Percentiles rank a stretch among this genome's conserved stretches.
These are phyloP conservation scores for Rhizopogon vinicolor DNA, from an alignment of 768 basidiomycete genomes.

Conservation along the genomic window DNA sequence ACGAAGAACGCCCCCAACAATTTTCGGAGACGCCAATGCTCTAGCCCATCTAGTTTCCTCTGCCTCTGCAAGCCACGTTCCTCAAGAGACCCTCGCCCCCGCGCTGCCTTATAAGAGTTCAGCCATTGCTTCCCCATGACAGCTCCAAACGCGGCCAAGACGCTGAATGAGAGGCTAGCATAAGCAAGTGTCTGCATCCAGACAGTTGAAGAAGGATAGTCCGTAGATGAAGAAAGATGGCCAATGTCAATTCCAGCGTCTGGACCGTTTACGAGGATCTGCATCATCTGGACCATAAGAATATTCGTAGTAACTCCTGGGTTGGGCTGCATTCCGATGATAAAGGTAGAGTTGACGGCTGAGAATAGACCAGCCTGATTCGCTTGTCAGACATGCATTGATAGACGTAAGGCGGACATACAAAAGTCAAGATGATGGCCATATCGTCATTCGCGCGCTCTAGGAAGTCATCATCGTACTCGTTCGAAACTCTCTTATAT, in stretches of 20 bases:
- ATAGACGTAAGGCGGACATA: no score
- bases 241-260: no score
- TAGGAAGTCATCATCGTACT: no score
- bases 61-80: slow-evolving; percentile 2
- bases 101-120: not conserved
- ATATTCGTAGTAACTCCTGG: slow-evolving; percentile 4
- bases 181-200: slow-evolving; percentile 3
- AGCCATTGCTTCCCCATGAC: not conserved
- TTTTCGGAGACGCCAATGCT: slow-evolving; percentile 3
- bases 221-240: not conserved
- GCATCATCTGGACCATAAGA: not conserved
- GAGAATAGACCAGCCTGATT: slow-evolving; percentile 35
- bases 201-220: slow-evolving; percentile 1
- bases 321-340: no score
- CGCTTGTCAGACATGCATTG: no score
- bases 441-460: no score
- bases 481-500: no score
- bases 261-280: no score
- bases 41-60: slow-evolving; percentile 1
- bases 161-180: slow-evolving; percentile 5
- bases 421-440: slow-evolving; percentile 20
- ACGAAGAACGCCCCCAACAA: slow-evolving; percentile 3
- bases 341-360: slow-evolving; percentile 24
- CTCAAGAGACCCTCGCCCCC: slow-evolving; percentile 2
- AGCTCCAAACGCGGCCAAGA: not conserved